Base-by-base conservation (phyloP, 495 filamentous ascomycete genomes). In the Podospora pseudoanserina region DNA sequence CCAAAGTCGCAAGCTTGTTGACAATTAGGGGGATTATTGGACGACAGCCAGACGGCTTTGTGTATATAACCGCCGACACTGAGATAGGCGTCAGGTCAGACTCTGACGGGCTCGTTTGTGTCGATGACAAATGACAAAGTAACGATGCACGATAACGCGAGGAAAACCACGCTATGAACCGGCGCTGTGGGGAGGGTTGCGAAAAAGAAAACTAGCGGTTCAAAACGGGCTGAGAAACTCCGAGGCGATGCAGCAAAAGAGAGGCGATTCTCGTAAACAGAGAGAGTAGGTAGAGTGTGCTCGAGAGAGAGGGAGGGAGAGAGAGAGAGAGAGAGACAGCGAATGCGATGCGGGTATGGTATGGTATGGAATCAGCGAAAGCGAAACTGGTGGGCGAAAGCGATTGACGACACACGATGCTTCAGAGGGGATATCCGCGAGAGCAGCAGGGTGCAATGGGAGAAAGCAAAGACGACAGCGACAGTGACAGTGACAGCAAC, bases 371-470 rank as follows among this genome's bases (percentile, higher is more conserved):
- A 55, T 9, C 16, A 19, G 26, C 53, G 62, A 67, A 20, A 23
- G 26, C 63, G 23, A 58, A 58, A 58, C 55, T 32, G 11, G 5
- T 44, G 61, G 5, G 27, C 6, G 20, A 63, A 63, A 63, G 61
- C 61, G 61, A 62, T 62, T 30, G 26, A 27, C 23, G 61, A 63
- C 19, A 63, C 19, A 20, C 61, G 3, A 63, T 63, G 61, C 61
- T 63, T 16, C 61, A 19, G 30, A 49, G 60, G 32, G 55, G 60
- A 54, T 30, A 62, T 58, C 65, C 65, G 65, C 55, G 59, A 66
- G 65, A 66, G 57, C 55, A 59, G 56, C 65, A 66, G 60, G 16
- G 28, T 66, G 65, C 65, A 60, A 60, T 60, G 55, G 55, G 65
- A 20, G 28, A 28, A 67, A 39, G 58, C 56, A 53, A 34, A 39